These are phyloP conservation scores for Verruconis gallopava DNA, from an alignment of 2,329 filamentous ascomycete species.

Conservation along the genomic window DNA sequence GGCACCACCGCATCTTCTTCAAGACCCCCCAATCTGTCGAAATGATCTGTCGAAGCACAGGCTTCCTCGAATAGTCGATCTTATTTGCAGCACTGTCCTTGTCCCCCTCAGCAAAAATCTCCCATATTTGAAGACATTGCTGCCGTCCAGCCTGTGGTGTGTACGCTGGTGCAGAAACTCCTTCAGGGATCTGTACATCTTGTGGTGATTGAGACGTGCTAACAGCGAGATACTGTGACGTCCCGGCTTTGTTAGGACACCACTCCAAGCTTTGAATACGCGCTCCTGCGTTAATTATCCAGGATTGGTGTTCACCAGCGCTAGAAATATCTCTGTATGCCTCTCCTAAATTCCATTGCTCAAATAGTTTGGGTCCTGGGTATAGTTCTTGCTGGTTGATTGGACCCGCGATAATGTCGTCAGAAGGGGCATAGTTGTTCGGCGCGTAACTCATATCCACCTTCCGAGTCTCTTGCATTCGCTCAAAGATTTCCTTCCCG, in stretches of 20 bases:
- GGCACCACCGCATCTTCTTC: constrained; percentile 44
- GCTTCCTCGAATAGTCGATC: constrained; percentile 31
- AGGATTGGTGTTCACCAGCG: constrained; percentile 24
- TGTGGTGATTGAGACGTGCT: constrained; percentile 17
- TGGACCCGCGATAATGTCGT: constrained; percentile 37
- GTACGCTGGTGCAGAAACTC: constrained; percentile 30
- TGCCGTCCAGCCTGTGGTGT: constrained; percentile 34
- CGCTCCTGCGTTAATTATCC: constrained; percentile 44
- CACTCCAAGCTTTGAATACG: constrained; percentile 38
- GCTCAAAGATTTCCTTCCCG: constrained; percentile 28
- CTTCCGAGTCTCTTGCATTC: constrained; percentile 25
- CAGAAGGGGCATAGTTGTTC: constrained; percentile 28
- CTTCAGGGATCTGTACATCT: constrained; percentile 22
- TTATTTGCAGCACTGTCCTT: constrained; percentile 18
- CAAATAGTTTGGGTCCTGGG: constrained; percentile 26
- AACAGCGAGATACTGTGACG: constrained; percentile 45
- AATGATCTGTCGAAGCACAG: constrained; percentile 37
- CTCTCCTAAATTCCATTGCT: constrained; percentile 32
- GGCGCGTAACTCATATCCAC: constrained; percentile 26
- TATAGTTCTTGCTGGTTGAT: constrained; percentile 30
- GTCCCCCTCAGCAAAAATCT: constrained; percentile 31
- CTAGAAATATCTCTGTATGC: constrained; percentile 24
- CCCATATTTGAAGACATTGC: constrained; percentile 46
- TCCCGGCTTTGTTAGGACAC: constrained; percentile 27
- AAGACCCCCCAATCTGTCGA: constrained; percentile 45